These are phyloP conservation scores for Sphagnum magellanicum DNA, from an alignment of 228 moss, liverwort and hornwort genomes.

Conservation along the genomic window DNA sequence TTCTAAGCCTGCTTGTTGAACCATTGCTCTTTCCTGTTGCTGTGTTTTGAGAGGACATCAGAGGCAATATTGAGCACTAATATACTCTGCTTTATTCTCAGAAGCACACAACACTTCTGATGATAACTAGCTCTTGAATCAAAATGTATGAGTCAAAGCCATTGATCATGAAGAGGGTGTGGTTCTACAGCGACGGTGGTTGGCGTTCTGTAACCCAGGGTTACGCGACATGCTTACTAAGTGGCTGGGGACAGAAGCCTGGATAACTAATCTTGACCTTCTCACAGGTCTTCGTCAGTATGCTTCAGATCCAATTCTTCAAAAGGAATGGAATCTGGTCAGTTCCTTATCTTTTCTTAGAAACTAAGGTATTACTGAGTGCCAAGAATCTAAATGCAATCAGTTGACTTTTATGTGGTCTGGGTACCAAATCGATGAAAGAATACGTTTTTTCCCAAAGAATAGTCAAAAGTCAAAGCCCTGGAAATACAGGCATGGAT, in stretches of 20 bases:
- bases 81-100: neutral
- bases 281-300: slow-evolving; percentile 61
- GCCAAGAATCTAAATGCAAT: too few relatives aligned
- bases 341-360: slow-evolving; percentile 6
- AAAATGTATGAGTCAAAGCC: neutral
- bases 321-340: slow-evolving; percentile 74
- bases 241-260: slow-evolving; percentile 70
- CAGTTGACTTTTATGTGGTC: too few relatives aligned
- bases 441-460: too few relatives aligned
- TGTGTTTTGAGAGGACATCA: neutral
- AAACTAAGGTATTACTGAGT: too few relatives aligned
- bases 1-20: too few relatives aligned
- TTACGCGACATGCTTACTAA: slow-evolving; percentile 75
- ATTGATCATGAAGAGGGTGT: slow-evolving; percentile 2
- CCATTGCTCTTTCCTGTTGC: neutral
- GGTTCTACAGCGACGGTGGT: slow-evolving; percentile 65
- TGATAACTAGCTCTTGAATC: neutral
- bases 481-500: too few relatives aligned
- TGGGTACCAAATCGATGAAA: too few relatives aligned
- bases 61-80: too few relatives aligned
- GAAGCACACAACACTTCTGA: neutral
- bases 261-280: slow-evolving; percentile 75
- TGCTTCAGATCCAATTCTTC: slow-evolving; percentile 51
- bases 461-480: too few relatives aligned
- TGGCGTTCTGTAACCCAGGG: slow-evolving; percentile 83